Evolutionary conservation across 2,329 filamentous ascomycete genomes (phyloP), one percentile per base, ranked within the genome.

Genomic region (Lizonia empirigonia): DNA sequence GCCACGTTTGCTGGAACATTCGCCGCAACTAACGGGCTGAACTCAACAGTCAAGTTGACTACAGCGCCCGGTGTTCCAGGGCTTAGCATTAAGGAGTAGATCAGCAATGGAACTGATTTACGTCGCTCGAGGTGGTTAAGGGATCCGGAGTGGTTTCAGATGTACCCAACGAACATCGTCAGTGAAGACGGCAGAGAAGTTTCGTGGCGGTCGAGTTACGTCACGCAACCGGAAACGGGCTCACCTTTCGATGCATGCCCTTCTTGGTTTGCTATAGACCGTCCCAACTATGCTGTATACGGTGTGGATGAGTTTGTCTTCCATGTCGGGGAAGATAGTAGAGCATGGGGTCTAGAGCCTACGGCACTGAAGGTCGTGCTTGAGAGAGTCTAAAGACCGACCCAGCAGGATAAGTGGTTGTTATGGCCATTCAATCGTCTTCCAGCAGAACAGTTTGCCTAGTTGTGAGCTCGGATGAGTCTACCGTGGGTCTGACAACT

Each of bases 21-120:
- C 41, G 46, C 53, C 3, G 55, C 56, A 1, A 42, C 41, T 4
- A 50, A 60, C 22, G 48, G 39, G 7, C 22, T 61, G n/a, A 69
- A 70, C 39, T 65, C 69, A 13, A 64, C 63, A 12, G 19, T 72
- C 19, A 64, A 52, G 6, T 24, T 75, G 12, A 55, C 53, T 4
- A 63, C 57, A 3, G 52, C 58, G 10, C 37, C 60, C 7, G 56
- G 53, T 7, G 29, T 53, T 2, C 63, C 67, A 0, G 72, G 69
- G 1, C 50, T 75, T 2, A 58, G 55, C 19, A 58, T 75, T 23
- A 60, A 61, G 1, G 44, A 53, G 2, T 75, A 67, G 59, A 60
- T 65, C 35, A 63, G 48, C 36, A 71, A 73, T 34, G 67, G 68
- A 13, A 64, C 69, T 4, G 68, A 74, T 40, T 36, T 74, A 7